Evolutionary conservation across 352 stramenopile species (phyloP), one percentile per base, ranked within the genome.

Genomic region (Pythium aquatile): DNA sequence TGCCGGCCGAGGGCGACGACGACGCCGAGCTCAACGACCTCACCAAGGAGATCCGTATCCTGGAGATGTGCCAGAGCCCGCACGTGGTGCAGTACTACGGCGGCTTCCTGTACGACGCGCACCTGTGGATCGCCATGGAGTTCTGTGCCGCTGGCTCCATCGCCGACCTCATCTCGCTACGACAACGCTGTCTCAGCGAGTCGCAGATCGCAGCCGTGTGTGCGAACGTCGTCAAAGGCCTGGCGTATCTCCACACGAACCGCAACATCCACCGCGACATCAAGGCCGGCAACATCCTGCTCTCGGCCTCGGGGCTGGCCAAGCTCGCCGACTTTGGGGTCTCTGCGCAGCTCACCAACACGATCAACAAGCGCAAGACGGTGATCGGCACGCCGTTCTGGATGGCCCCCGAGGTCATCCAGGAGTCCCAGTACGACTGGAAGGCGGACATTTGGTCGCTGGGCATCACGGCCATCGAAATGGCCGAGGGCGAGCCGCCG

Each of bases 401-500:
- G 88, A 97, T 97, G 90, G 89, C 90, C 24, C 89, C 89, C 5
- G 89, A 97, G 62, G 90, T 97, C 37, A 97, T 97, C 49, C 81
- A 91, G 65, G 77, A 96, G 76, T 81, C 89, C 20, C 72, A 87
- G 55, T 94, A 96, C 65, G 84, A 96, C 62, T 73, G 78, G 52
- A 95, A 94, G 60, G 85, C 83, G 14, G 85, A 94, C 40, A 80
- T 94, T 55, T 94, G 83, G 83, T 92, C 83, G 37, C 71, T 94
- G 35, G 86, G 90, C 0, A 97, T 97, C 68, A 97, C 90, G 1
- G 89, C 89, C 26, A 91, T 97, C 56, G 90, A 97, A 57, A 74
- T 97, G 74, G 89, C 90, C 8, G 85, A 96, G 37, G 89, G 89
- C 8, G 81, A 87, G 51, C 88, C 90, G 14, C 90, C 90, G 32